Percentiles rank a stretch among this genome's conserved stretches.
These are phyloP conservation scores for Cucurbitaria berberidis DNA, from an alignment of 2,329 filamentous ascomycete genomes.

Conservation along the genomic window DNA sequence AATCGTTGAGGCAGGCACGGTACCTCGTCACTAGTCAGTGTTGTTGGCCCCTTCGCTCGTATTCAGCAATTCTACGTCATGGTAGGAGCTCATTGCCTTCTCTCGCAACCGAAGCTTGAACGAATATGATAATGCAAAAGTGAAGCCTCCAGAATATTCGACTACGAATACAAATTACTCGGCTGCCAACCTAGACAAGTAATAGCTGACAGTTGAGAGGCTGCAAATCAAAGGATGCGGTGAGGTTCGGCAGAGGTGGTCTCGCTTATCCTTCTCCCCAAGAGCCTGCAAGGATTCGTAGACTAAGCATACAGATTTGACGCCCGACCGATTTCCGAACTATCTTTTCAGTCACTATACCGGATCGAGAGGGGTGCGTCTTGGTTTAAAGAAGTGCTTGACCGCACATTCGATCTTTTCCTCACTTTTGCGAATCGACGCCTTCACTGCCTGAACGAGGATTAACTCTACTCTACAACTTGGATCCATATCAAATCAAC, in stretches of 20 bases:
- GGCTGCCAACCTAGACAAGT: background rate
- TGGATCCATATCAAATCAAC: background rate
- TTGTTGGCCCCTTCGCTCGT: background rate
- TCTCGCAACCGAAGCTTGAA: no score
- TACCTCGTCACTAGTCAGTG: background rate
- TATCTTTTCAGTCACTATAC: conserved; percentile 26
- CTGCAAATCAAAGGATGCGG: conserved; percentile 10
- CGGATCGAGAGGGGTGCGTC: conserved; percentile 19
- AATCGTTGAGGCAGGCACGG: background rate
- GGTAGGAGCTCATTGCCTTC: background rate
- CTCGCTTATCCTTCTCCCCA: conserved; percentile 25
- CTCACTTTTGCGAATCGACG: conserved; percentile 2
- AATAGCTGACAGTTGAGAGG: conserved; percentile 2
- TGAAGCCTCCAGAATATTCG: background rate
- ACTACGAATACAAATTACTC: no score
- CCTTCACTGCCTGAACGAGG: background rate
- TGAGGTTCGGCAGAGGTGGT: conserved; percentile 24
- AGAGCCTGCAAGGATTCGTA: conserved; percentile 15
- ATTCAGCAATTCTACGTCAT: background rate
- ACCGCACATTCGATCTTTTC: conserved; percentile 26
- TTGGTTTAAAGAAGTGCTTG: conserved; percentile 28
- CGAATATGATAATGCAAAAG: no score
- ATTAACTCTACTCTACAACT: background rate
- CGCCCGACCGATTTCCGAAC: conserved; percentile 25
- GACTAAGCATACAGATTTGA: conserved; percentile 21